phyloP scores from a whole-genome alignment of 805 yeast genomes.

The Candida glaebosa region DNA sequence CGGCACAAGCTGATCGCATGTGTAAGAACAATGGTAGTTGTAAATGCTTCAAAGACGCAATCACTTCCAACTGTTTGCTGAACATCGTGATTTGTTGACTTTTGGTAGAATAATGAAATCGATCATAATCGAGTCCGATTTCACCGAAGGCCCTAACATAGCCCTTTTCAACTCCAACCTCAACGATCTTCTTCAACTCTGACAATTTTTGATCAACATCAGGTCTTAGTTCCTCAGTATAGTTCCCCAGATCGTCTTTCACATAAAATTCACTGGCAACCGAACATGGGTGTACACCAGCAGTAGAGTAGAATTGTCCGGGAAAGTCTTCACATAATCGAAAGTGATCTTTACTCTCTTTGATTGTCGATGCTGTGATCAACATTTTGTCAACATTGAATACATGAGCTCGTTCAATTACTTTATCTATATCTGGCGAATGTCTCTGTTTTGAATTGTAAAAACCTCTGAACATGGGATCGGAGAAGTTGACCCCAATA shows the following conservation, averaged over 20 bases:
- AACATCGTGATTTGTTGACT: conserved; percentile 69
- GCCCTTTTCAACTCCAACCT: conserved; percentile 45
- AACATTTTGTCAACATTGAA: conserved; percentile 68
- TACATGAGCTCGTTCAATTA: conserved; percentile 62
- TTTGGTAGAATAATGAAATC: conserved; percentile 71
- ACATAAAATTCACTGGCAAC: conserved; percentile 48
- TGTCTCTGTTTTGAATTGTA: conserved; percentile 62
- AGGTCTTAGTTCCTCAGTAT: conserved; percentile 33
- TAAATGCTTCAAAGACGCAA: conserved; percentile 37
- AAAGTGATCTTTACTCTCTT: conserved; percentile 63
- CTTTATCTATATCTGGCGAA: conserved; percentile 58
- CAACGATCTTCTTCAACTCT: conserved; percentile 47
- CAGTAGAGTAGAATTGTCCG: conserved; percentile 54
- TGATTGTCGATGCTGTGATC: conserved; percentile 77
- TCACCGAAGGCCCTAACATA: conserved; percentile 86
- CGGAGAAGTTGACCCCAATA: conserved; percentile 75
- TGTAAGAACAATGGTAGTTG: conserved; percentile 82
- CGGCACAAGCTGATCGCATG: conserved; percentile 82
- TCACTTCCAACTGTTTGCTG: conserved; percentile 66
- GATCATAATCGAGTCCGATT: conserved; percentile 91
- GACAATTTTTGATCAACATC: conserved; percentile 42
- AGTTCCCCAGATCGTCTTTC: conserved; percentile 13
- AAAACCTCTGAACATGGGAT: conserved; percentile 78
- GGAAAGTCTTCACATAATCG: conserved; percentile 45
- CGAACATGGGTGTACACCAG: conserved; percentile 94